Evolutionary conservation across 2,329 filamentous ascomycete genomes (phyloP), one percentile per base, ranked within the genome.

Genomic region (Aspergillus persii): DNA sequence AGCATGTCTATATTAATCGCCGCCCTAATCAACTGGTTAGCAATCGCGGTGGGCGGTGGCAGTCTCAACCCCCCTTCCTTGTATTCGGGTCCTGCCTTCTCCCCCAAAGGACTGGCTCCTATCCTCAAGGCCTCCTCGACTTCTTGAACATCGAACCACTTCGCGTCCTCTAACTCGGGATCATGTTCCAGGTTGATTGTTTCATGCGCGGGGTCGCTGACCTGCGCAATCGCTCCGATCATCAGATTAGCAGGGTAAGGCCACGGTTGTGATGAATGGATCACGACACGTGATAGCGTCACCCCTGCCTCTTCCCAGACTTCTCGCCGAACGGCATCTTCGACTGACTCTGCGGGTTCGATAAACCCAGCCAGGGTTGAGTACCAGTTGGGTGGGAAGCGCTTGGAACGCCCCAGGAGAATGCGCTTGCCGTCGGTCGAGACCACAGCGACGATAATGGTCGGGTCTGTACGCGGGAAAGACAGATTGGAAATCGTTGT

Each of bases 371-470:
- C 91, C 9, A 99, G 86, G 0, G 93, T 96, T 68, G 87, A 91
- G 81, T 94, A 97, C 91, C 90, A 96, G 74, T 90, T 74, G 1
- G 85, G 81, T 1, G 95, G 95, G 84, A 89, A 99, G 55, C 91
- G 85, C 76, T 90, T 90, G 70, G 91, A 87, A 12, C 95, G 88
- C 41, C 95, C 95, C 0, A 99, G 88, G 7, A 99, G 85, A 44
- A 96, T 79, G 61, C 86, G 86, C 65, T 88, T 84, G 53, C 89
- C 89, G 67, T 96, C 91, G 53, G 88, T 82, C 55, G 90, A 96
- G 33, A 98, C 85, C 9, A 97, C 89, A 0, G 93, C 94, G 78
- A 96, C 93, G 77, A 99, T 99, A 74, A 98, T 92, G 30, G 92
- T 96, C 1, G 93, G 92, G 69, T 97, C 93, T 2, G 94, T 97